phyloP scores from a whole-genome alignment of 2,329 filamentous ascomycete species.

The Endocalyx cinctus region DNA sequence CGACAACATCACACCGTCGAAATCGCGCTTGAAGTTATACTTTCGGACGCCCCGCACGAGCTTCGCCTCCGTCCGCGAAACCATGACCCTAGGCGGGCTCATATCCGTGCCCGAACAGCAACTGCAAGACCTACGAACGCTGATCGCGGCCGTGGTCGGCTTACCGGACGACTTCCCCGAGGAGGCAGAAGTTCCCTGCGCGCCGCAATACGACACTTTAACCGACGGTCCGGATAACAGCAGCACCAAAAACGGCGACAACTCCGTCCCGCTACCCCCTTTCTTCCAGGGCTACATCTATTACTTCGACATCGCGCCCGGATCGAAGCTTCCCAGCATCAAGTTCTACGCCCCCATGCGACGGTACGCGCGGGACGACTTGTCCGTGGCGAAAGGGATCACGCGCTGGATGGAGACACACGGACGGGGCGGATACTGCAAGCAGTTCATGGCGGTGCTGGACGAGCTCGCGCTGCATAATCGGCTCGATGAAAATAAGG shows the following conservation, averaged over 20 bases:
- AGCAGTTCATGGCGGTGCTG: slow-evolving; percentile 5
- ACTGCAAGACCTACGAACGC: slow-evolving; percentile 8
- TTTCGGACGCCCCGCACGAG: slow-evolving; percentile 13
- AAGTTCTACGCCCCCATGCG: slow-evolving; percentile 16
- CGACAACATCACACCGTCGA: slow-evolving; percentile 7
- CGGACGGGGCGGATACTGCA: slow-evolving; percentile 7
- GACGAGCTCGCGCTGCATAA: slow-evolving; percentile 3
- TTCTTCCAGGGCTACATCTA: slow-evolving; percentile 13
- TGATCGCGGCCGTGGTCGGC: slow-evolving; percentile 8
- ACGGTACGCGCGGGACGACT: slow-evolving; percentile 14
- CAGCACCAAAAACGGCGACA: too few species aligned
- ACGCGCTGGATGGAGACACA: slow-evolving; percentile 11
- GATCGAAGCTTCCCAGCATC: slow-evolving; percentile 12
- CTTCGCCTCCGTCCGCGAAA: slow-evolving; percentile 16
- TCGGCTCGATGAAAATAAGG: slow-evolving; percentile 3
- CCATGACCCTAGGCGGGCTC: slow-evolving; percentile 19
- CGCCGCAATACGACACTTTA: slow-evolving; percentile 1
- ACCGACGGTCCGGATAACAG: too few species aligned
- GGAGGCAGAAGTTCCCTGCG: slow-evolving; percentile 8
- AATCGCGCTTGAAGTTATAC: slow-evolving; percentile 14
- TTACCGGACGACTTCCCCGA: slow-evolving; percentile 12
- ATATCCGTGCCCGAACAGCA: slow-evolving; percentile 1
- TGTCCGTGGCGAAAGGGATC: slow-evolving; percentile 5
- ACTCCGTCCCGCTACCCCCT: slow-evolving; percentile 3
- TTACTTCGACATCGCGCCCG: slow-evolving; percentile 21